Evolutionary conservation across 1,139 yeast species (phyloP).

Genomic region (Tardiomyces blankii): DNA sequence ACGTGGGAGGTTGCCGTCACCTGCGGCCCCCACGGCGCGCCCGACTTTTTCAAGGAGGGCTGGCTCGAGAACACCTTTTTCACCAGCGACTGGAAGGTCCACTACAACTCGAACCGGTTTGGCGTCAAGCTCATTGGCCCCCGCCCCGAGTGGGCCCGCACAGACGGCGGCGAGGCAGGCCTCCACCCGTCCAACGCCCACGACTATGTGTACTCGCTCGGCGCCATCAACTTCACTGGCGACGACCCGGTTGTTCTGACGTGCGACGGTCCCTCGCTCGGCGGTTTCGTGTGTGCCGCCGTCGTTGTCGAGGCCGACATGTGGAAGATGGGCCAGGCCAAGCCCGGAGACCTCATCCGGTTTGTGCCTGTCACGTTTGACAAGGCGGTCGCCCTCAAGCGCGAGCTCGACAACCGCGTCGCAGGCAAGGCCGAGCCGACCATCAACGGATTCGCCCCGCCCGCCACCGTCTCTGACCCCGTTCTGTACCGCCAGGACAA

Average conservation of each 20-base stretch:
- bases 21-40: conserved; percentile 96
- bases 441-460: background rate
- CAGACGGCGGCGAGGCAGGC: conserved; percentile 98
- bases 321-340: conserved; percentile 98
- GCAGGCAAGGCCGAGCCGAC: conserved; percentile 8
- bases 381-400: conserved; percentile 54
- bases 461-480: conserved; percentile 2
- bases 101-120: conserved; percentile 91
- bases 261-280: conserved; percentile 94
- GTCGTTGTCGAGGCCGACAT: conserved; percentile 92
- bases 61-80: conserved; percentile 60
- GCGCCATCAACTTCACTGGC: conserved; percentile 96
- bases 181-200: conserved; percentile 96
- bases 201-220: conserved; percentile 91
- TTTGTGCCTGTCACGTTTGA: conserved; percentile 69
- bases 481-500: conserved; percentile 7
- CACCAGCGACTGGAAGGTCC: conserved; percentile 77
- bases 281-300: conserved; percentile 95
- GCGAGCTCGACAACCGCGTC: conserved; percentile 39
- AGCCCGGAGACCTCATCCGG: conserved; percentile 77
- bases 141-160: conserved; percentile 92
- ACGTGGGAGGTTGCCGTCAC: conserved; percentile 89
- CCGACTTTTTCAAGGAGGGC: conserved; percentile 81
- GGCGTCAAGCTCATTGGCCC: conserved; percentile 95
- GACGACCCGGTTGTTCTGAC: conserved; percentile 96